Percentiles rank a stretch among this genome's conserved stretches.
phyloP scores from a whole-genome alignment of 2,329 filamentous ascomycete species.

The Clarireedia paspali region DNA sequence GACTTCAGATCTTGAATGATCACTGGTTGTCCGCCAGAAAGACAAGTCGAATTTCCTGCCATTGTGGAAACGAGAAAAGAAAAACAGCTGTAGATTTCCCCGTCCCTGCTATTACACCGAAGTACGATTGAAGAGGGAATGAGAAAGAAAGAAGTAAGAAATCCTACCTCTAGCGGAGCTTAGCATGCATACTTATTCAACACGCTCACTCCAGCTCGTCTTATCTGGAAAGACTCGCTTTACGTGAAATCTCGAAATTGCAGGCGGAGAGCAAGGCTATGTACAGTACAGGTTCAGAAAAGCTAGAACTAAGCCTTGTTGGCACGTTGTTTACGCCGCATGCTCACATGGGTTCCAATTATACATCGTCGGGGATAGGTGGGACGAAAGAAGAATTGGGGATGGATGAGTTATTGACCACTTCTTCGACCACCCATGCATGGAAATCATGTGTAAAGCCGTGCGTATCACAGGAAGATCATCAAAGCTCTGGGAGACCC shows the following conservation, averaged over 20 bases:
- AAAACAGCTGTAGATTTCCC: background rate
- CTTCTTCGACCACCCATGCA: too few relatives aligned
- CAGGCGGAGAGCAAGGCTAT: background rate
- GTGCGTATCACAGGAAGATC: background rate
- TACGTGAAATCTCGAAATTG: slow-evolving; percentile 3
- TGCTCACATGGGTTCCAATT: slow-evolving; percentile 1
- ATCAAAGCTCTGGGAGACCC: too few relatives aligned
- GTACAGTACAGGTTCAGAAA: background rate
- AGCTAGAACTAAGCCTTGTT: slow-evolving; percentile 3
- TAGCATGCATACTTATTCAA: background rate
- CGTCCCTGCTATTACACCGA: background rate
- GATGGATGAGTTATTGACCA: background rate
- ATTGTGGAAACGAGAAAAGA: background rate
- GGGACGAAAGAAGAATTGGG: background rate
- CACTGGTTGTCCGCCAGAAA: slow-evolving; percentile 2
- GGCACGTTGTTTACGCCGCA: background rate
- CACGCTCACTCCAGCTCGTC: background rate
- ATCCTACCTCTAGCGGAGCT: background rate
- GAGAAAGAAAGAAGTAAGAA: background rate
- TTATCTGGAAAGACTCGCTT: background rate
- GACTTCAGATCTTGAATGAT: slow-evolving; percentile 1
- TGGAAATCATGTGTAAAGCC: background rate
- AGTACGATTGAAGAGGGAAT: background rate
- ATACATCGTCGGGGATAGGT: background rate
- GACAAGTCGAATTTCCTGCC: slow-evolving; percentile 2